Conservation (phyloP, 371 early-diverging fungal species). For the Syncephalis fuscata region DNA sequence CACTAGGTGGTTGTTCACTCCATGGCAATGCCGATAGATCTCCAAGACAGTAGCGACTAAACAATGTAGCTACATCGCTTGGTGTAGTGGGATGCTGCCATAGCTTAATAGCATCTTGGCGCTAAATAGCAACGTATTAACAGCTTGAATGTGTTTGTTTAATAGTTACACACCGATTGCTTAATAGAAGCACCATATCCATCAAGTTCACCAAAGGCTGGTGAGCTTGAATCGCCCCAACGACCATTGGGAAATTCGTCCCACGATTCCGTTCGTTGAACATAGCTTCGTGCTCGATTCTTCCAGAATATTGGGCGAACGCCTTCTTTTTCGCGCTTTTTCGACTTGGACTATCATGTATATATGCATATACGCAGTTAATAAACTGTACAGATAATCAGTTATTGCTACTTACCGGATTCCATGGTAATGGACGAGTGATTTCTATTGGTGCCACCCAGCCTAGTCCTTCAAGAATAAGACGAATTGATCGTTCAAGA, state of each 20-base stretch:
- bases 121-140: not conserved
- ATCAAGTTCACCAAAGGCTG: constrained; percentile 89
- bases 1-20: constrained; percentile 70
- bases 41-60: constrained; percentile 70
- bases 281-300: constrained; percentile 83
- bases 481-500: constrained; percentile 57
- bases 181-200: constrained; percentile 77
- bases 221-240: constrained; percentile 93
- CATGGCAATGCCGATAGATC: constrained; percentile 73
- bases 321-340: constrained; percentile 79
- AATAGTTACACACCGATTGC: constrained; percentile 18
- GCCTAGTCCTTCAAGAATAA: constrained; percentile 55
- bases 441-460: constrained; percentile 61
- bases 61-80: constrained; percentile 51
- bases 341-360: constrained; percentile 9
- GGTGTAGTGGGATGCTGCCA: constrained; percentile 64
- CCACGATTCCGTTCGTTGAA: constrained; percentile 87
- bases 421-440: constrained; percentile 87
- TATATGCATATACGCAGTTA: not conserved
- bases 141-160: not conserved
- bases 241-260: constrained; percentile 97
- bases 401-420: constrained; percentile 35
- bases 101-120: constrained; percentile 35
- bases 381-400: not conserved
- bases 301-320: constrained; percentile 97